These are phyloP conservation scores for Chlamydomonas asymmetrica DNA, from an alignment of 139 green algal genomes.

Conservation along the genomic window DNA sequence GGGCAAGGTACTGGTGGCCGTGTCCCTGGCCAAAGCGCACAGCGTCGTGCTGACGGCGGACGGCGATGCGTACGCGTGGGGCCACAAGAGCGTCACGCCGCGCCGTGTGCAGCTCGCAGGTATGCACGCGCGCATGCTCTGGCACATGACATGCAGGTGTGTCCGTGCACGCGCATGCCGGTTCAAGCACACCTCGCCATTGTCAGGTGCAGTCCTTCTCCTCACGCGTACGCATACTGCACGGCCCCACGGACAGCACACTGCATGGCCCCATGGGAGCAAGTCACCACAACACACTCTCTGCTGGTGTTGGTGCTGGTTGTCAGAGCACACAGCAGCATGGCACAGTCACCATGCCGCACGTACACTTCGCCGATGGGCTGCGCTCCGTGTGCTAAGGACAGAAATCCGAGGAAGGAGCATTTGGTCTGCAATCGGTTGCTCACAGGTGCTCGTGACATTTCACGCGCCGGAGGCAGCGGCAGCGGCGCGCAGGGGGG, in stretches of 20 bases:
- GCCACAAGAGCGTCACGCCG: constrained; percentile 71
- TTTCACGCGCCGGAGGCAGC: not conserved
- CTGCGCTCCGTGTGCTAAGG: too few species aligned
- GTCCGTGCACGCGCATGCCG: too few species aligned
- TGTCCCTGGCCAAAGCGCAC: constrained; percentile 88
- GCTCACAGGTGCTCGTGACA: too few species aligned
- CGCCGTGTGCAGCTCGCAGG: constrained; percentile 53
- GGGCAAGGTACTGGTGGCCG: constrained; percentile 58
- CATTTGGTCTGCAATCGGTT: too few species aligned
- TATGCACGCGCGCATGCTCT: too few species aligned
- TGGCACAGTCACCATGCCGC: not conserved
- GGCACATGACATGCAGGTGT: too few species aligned
- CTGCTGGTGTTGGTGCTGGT: too few species aligned
- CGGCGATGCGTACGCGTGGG: constrained; percentile 87
- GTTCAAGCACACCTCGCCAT: too few species aligned
- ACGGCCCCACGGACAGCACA: not conserved
- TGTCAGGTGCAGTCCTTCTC: too few species aligned
- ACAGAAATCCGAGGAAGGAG: too few species aligned
- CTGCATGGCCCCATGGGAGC: too few species aligned
- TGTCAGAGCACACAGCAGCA: constrained; percentile 1
- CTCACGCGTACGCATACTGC: too few species aligned
- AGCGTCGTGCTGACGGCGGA: constrained; percentile 74
- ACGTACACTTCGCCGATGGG: not conserved
- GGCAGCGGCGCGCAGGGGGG: not conserved
- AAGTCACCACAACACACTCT: not conserved